phyloP scores from a whole-genome alignment of 768 basidiomycete species.

The Gymnopilus dilepis region DNA sequence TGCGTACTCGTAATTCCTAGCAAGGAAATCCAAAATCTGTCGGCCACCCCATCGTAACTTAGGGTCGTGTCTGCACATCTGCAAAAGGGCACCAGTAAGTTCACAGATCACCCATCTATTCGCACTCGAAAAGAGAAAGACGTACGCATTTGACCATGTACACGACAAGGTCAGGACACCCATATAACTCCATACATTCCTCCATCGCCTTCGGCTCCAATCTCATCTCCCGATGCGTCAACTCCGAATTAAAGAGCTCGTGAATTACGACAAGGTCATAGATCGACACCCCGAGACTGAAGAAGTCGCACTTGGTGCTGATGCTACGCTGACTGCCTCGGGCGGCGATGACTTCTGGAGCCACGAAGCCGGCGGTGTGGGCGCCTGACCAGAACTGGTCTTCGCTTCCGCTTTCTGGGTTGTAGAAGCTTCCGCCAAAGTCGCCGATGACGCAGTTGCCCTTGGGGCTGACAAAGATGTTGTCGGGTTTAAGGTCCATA shows the following conservation, averaged over 20 bases:
- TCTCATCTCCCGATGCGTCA: background rate
- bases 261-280: background rate
- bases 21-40: background rate
- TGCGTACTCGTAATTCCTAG: background rate
- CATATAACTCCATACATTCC: background rate
- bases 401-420: background rate
- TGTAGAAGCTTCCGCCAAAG: conserved; percentile 17
- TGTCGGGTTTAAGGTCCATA: conserved; percentile 25
- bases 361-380: background rate
- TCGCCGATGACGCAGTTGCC: conserved; percentile 21
- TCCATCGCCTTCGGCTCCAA: background rate
- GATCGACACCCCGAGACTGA: background rate
- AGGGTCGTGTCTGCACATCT: background rate
- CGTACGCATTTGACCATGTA: background rate
- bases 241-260: background rate
- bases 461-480: conserved; percentile 20
- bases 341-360: background rate
- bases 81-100: background rate
- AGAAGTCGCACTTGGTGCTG: background rate
- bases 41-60: background rate
- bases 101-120: background rate
- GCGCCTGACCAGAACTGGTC: background rate
- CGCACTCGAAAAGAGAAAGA: background rate
- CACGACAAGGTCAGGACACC: background rate
- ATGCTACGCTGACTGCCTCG: background rate